Conservation (phyloP, 2,329 filamentous ascomycete genomes). For the Cordyceps sp. region DNA sequence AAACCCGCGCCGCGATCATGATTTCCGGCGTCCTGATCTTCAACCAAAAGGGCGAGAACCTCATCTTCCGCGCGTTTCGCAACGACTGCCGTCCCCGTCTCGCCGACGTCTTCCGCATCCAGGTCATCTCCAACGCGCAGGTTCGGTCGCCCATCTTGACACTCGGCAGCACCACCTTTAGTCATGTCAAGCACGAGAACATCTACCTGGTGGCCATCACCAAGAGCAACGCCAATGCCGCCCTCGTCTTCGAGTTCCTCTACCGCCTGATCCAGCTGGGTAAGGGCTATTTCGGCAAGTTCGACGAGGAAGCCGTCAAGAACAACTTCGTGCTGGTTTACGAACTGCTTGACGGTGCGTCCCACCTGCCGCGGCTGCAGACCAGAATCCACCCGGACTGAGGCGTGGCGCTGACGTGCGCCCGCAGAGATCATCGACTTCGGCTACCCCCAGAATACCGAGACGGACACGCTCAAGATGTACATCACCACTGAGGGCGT, state of each 20-base stretch:
- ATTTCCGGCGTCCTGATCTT: slow-evolving; percentile 94
- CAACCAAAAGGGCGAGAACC: slow-evolving; percentile 99
- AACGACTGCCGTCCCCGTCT: slow-evolving; percentile 96
- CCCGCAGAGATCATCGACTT: slow-evolving; percentile 90
- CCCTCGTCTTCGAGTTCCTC: slow-evolving; percentile 93
- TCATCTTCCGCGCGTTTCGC: slow-evolving; percentile 97
- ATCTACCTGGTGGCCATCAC: slow-evolving; percentile 96
- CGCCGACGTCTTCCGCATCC: slow-evolving; percentile 97
- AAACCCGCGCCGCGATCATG: slow-evolving; percentile 40
- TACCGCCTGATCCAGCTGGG: slow-evolving; percentile 83
- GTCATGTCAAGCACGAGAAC: slow-evolving; percentile 98
- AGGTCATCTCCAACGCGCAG: slow-evolving; percentile 96
- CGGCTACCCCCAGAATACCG: slow-evolving; percentile 96
- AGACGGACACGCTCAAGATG: slow-evolving; percentile 98
- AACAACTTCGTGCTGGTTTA: slow-evolving; percentile 99
- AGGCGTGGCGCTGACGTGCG: background rate
- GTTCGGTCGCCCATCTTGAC: slow-evolving; percentile 96
- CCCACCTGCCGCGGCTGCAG: background rate
- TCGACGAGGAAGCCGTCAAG: slow-evolving; percentile 98
- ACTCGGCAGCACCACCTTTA: slow-evolving; percentile 93
- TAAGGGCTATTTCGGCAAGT: slow-evolving; percentile 95
- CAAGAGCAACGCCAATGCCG: slow-evolving; percentile 98
- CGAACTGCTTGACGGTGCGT: slow-evolving; percentile 76
- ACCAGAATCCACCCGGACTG: too few relatives aligned
- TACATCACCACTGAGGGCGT: slow-evolving; percentile 99